Evolutionary conservation across 495 filamentous ascomycete genomes (phyloP).

Genomic region (Jackrogersella multiformis): DNA sequence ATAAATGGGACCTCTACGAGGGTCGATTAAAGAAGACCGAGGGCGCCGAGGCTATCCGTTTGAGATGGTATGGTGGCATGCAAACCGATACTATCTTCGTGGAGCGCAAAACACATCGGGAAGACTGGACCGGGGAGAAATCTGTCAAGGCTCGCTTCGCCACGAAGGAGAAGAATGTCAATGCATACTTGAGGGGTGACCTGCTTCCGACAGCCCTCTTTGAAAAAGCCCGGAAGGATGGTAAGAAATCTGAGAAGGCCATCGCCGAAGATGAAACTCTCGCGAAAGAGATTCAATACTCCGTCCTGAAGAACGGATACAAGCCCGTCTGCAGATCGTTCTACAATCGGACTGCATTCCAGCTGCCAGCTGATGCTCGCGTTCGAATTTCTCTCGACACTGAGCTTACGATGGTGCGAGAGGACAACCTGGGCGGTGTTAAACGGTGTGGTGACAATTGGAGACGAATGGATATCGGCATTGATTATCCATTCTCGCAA

Average conservation of each 20-base stretch:
- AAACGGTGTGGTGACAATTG: slow-evolving; percentile 85
- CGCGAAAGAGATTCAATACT: slow-evolving; percentile 92
- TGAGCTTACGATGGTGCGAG: slow-evolving; percentile 90
- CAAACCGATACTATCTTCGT: slow-evolving; percentile 93
- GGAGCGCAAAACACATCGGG: slow-evolving; percentile 96
- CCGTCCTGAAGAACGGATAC: slow-evolving; percentile 82
- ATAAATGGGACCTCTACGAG: slow-evolving; percentile 92
- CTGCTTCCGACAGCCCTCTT: slow-evolving; percentile 85
- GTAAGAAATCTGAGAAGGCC: slow-evolving; percentile 88
- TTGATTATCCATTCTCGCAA: slow-evolving; percentile 94
- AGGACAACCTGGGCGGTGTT: slow-evolving; percentile 90
- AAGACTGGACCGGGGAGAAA: slow-evolving; percentile 99
- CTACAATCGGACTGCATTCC: slow-evolving; percentile 98
- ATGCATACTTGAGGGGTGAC: slow-evolving; percentile 82
- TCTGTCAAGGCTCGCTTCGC: slow-evolving; percentile 97
- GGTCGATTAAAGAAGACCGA: slow-evolving; percentile 97
- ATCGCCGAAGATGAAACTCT: slow-evolving; percentile 91
- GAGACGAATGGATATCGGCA: slow-evolving; percentile 96
- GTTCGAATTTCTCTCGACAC: slow-evolving; percentile 98
- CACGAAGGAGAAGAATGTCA: slow-evolving; percentile 96
- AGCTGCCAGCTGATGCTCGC: slow-evolving; percentile 93
- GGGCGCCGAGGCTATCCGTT: slow-evolving; percentile 93
- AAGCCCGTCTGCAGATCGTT: slow-evolving; percentile 90
- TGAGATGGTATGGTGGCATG: slow-evolving; percentile 99
- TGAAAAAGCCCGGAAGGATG: slow-evolving; percentile 92